Percentiles rank a stretch among this genome's conserved stretches.
Evolutionary conservation across 495 filamentous ascomycete genomes (phyloP).

Genomic region (Sphaerosporella brunnea): DNA sequence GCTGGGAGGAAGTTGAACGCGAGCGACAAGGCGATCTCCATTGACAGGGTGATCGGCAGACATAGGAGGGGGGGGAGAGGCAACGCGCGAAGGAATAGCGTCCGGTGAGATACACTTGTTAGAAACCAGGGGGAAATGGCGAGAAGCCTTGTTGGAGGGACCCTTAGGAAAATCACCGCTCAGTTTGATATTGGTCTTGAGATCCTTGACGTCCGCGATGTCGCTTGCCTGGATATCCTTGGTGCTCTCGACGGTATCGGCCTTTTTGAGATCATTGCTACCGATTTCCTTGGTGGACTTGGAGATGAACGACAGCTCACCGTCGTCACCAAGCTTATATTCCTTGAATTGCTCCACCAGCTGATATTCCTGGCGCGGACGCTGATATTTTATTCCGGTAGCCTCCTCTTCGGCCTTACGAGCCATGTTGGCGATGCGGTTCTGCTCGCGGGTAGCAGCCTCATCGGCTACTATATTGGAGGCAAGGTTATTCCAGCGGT

Average conservation of each 20-base stretch:
- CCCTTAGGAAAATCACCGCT: too few relatives aligned
- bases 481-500: slow-evolving; percentile 18
- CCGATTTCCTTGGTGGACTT: background rate
- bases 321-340: slow-evolving; percentile 13
- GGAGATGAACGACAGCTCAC: background rate
- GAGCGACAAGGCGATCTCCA: slow-evolving; percentile 13
- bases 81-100: background rate
- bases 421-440: slow-evolving; percentile 13
- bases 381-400: slow-evolving; percentile 15
- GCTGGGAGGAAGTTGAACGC: slow-evolving; percentile 18
- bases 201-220: too few relatives aligned
- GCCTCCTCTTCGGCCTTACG: slow-evolving; percentile 18
- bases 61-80: slow-evolving; percentile 20
- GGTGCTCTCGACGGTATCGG: too few relatives aligned
- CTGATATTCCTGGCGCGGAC: slow-evolving; percentile 10
- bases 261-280: too few relatives aligned
- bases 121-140: too few relatives aligned
- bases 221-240: too few relatives aligned
- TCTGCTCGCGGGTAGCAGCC: slow-evolving; percentile 13
- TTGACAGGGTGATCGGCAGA: slow-evolving; percentile 24
- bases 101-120: too few relatives aligned
- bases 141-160: too few relatives aligned
- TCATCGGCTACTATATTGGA: slow-evolving; percentile 18
- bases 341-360: slow-evolving; percentile 23
- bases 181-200: too few relatives aligned